A percentile compares a stretch with the other conserved stretches of the same genome.
These are phyloP conservation scores for Graphilbum sp. DNA, from an alignment of 2,329 filamentous ascomycete genomes.

Conservation along the genomic window DNA sequence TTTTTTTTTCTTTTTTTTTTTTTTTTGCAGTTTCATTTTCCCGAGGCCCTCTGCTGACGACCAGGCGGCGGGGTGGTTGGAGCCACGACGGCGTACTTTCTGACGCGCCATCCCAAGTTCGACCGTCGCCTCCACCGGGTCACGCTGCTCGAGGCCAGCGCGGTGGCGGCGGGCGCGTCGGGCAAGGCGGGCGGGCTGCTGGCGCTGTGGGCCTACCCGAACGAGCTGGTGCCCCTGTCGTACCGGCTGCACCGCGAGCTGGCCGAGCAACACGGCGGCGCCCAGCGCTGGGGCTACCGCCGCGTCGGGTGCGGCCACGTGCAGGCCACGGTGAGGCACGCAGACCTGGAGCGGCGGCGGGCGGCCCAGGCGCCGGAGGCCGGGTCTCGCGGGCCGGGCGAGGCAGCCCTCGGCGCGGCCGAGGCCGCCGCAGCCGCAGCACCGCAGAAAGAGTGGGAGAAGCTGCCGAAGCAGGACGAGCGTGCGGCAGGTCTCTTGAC, in stretches of 20 bases:
- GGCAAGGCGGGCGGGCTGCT: constrained; percentile 89
- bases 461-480: constrained; percentile 41
- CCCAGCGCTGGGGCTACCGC: constrained; percentile 73
- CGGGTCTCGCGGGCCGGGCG: not conserved
- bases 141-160: constrained; percentile 65
- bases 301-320: constrained; percentile 55
- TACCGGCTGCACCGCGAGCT: constrained; percentile 72
- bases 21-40: no score
- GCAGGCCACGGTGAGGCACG: constrained; percentile 16
- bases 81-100: constrained; percentile 76
- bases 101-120: constrained; percentile 73
- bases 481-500: constrained; percentile 30
- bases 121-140: constrained; percentile 59
- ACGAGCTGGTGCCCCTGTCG: constrained; percentile 67
- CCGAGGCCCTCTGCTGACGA: no score
- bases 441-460: constrained; percentile 35
- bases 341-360: constrained; percentile 4
- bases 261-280: constrained; percentile 67
- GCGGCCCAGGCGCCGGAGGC: constrained; percentile 11
- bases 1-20: not conserved
- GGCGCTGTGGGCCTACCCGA: constrained; percentile 81
- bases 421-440: not conserved
- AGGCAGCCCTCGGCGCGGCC: constrained; percentile 12
- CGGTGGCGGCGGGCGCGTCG: constrained; percentile 79
- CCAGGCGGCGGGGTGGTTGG: constrained; percentile 89